Percentiles rank a stretch among this genome's conserved stretches.
Conservation (phyloP, 2,329 filamentous ascomycete genomes). For the Verticillium nubilum region DNA sequence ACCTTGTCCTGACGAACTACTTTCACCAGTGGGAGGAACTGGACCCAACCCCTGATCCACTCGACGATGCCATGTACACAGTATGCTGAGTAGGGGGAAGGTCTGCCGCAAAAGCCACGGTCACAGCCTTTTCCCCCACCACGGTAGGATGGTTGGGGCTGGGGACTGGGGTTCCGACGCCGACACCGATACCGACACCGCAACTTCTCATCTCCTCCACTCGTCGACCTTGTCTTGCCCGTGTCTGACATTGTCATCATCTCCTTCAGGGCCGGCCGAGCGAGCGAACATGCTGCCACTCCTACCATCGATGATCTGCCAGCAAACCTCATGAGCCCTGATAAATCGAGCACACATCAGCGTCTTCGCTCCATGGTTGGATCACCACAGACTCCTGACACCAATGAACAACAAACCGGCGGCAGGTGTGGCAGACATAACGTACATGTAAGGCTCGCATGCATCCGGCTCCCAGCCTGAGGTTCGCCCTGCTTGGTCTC, state of each 20-base stretch:
- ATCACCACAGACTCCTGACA: not conserved
- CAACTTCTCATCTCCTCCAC: not conserved
- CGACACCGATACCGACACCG: not conserved
- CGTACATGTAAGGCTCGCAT: not conserved
- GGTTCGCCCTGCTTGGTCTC: not conserved
- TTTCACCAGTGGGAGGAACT: not conserved
- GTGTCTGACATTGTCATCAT: not conserved
- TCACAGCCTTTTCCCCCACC: not conserved
- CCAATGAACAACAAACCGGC: not conserved
- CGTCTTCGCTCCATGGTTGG: not conserved
- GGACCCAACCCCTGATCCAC: not conserved
- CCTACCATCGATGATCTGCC: not conserved
- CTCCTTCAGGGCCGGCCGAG: not conserved
- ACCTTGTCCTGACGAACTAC: not conserved
- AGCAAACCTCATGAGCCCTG: not conserved
- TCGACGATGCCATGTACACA: not conserved
- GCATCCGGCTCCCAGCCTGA: not conserved
- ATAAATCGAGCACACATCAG: not conserved
- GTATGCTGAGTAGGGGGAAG: not conserved
- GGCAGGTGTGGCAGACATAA: not conserved
- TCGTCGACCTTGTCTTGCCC: not conserved
- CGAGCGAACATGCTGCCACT: not conserved
- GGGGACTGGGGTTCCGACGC: not conserved
- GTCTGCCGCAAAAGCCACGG: not conserved
- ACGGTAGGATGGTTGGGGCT: not conserved